A percentile compares a stretch with the other conserved stretches of the same genome.
Conservation (phyloP, 2,329 filamentous ascomycete genomes). For the Raffaelea albimanens region DNA sequence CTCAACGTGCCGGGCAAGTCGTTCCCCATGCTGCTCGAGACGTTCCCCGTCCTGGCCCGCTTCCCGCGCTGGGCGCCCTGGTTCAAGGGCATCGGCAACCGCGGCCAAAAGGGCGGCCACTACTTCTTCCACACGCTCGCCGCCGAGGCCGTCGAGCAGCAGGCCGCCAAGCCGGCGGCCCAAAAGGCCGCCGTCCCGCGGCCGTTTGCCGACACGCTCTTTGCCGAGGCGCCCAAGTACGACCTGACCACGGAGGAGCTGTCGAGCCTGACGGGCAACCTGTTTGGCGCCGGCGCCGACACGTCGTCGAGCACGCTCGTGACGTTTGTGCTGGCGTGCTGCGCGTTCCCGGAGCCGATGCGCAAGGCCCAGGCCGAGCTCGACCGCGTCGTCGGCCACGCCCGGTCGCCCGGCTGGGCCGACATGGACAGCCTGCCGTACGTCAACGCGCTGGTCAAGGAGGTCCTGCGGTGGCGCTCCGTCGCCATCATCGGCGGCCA, state of each 20-base stretch:
- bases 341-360: constrained; percentile 36
- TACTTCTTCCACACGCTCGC: constrained; percentile 44
- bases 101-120: constrained; percentile 28
- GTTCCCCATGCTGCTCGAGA: constrained; percentile 49
- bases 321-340: constrained; percentile 40
- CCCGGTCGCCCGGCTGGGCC: constrained; percentile 35
- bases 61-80: constrained; percentile 39
- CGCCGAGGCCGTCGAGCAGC: constrained; percentile 35
- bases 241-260: constrained; percentile 33
- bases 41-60: constrained; percentile 37
- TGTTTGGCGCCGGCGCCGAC: constrained; percentile 39
- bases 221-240: constrained; percentile 36
- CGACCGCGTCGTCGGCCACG: constrained; percentile 36
- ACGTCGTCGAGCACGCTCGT: constrained; percentile 37
- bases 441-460: constrained; percentile 43
- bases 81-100: constrained; percentile 37
- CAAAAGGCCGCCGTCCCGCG: constrained; percentile 17
- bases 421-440: constrained; percentile 42
- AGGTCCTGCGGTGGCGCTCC: constrained; percentile 46
- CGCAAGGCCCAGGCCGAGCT: constrained; percentile 41
- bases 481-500: constrained; percentile 40
- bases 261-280: constrained; percentile 34
- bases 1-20: constrained; percentile 42
- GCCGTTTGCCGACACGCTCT: constrained; percentile 36
- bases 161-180: constrained; percentile 17